Percentiles rank a stretch among this genome's conserved stretches.
These are phyloP conservation scores for Filobasidium uniguttulatum DNA, from an alignment of 1,284 basidiomycete species.

Conservation along the genomic window DNA sequence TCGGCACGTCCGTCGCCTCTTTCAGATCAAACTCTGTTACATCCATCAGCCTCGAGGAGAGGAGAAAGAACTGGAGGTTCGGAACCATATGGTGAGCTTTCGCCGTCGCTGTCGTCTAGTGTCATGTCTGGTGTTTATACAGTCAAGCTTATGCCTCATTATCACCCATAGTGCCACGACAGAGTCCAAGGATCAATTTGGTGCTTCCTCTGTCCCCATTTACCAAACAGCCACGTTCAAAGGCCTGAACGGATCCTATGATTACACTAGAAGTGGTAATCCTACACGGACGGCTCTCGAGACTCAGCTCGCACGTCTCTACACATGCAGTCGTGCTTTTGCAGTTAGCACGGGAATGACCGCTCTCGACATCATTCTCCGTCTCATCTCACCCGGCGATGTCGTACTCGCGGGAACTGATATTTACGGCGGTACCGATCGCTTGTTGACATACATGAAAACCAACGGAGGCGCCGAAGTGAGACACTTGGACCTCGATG, in stretches of 20 bases:
- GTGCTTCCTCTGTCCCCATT: constrained; percentile 85
- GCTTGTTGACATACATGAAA: constrained; percentile 80
- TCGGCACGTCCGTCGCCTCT: constrained; percentile 11
- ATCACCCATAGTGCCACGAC: constrained; percentile 62
- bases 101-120: background rate
- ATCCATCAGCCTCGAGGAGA: constrained; percentile 2
- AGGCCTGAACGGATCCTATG: constrained; percentile 76
- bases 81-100: constrained; percentile 10
- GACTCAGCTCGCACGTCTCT: constrained; percentile 89
- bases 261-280: constrained; percentile 91
- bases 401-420: constrained; percentile 95
- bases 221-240: constrained; percentile 99
- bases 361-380: constrained; percentile 86
- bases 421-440: constrained; percentile 94
- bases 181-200: constrained; percentile 89
- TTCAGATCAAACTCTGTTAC: constrained; percentile 1
- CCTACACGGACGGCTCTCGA: constrained; percentile 91
- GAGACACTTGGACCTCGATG: constrained; percentile 74
- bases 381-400: constrained; percentile 84
- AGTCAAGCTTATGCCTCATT: background rate
- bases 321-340: constrained; percentile 73
- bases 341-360: constrained; percentile 96
- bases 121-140: background rate
- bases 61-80: constrained; percentile 7
- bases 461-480: constrained; percentile 78